phyloP scores from a whole-genome alignment of 1,284 basidiomycete genomes.

The Rhodotorula sp. region DNA sequence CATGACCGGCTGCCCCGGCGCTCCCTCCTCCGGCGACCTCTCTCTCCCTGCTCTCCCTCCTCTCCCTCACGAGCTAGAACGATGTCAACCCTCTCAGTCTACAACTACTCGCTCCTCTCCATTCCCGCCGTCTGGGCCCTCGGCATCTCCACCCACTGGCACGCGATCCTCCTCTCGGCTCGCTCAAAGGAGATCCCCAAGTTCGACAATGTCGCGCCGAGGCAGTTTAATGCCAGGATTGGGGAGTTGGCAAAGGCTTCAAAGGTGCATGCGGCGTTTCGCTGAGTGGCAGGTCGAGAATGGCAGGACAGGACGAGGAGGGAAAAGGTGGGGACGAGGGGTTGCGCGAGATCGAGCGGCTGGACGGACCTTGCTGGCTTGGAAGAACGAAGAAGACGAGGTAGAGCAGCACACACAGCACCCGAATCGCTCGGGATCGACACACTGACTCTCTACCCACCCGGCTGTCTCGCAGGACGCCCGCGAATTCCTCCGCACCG shows the following conservation, averaged over 20 bases:
- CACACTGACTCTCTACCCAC: neutral
- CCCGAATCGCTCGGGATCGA: neutral
- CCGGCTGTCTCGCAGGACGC: constrained; percentile 2
- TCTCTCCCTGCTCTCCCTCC: neutral
- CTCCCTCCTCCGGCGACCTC: neutral
- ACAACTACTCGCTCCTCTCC: constrained; percentile 28
- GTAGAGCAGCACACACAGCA: neutral
- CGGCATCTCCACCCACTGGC: constrained; percentile 13
- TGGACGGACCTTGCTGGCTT: too few relatives aligned
- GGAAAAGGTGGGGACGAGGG: too few relatives aligned
- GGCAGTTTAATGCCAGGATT: constrained; percentile 11
- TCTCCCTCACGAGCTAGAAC: neutral
- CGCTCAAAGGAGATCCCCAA: constrained; percentile 15
- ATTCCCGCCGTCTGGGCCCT: constrained; percentile 21
- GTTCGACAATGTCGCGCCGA: constrained; percentile 27
- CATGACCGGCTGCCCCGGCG: too few relatives aligned
- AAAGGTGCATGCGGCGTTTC: neutral
- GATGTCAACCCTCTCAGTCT: constrained; percentile 9
- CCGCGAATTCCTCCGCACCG: constrained; percentile 8
- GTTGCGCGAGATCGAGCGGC: too few relatives aligned
- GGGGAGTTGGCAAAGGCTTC: constrained; percentile 8
- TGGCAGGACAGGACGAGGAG: too few relatives aligned
- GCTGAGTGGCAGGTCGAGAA: neutral
- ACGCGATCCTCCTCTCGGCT: constrained; percentile 9
- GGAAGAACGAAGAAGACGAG: too few relatives aligned